Evolutionary conservation across 306 rosid genomes (phyloP).

Genomic region (Hippophae gyantsensis): DNA sequence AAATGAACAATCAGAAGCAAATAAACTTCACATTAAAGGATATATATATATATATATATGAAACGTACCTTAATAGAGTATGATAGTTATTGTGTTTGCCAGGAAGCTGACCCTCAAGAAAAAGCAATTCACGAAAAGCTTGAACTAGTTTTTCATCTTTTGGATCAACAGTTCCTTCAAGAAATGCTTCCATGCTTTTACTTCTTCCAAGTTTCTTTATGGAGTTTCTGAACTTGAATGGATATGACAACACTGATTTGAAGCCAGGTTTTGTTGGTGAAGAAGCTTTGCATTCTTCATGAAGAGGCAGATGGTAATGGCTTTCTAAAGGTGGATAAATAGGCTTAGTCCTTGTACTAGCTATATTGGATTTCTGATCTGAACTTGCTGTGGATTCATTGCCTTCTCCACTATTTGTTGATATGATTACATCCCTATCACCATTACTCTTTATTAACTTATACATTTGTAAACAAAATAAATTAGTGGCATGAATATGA

Average conservation of each 20-base stretch:
- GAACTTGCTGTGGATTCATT: constrained; percentile 19
- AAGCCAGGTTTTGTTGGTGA: constrained; percentile 18
- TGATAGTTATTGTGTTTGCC: constrained; percentile 70
- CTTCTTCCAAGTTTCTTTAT: constrained; percentile 36
- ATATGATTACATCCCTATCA: constrained; percentile 26
- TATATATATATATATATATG: neutral
- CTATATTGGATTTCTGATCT: constrained; percentile 8
- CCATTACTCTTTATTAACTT: constrained; percentile 13
- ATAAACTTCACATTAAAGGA: neutral
- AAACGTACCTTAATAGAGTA: constrained; percentile 62
- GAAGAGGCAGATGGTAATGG: constrained; percentile 41
- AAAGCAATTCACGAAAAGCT: constrained; percentile 49
- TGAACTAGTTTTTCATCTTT: constrained; percentile 51
- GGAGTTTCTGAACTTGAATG: constrained; percentile 21
- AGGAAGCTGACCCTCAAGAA: constrained; percentile 39
- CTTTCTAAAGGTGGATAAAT: constrained; percentile 65
- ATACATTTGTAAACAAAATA: constrained; percentile 21
- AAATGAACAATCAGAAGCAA: neutral
- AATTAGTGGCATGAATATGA: no score
- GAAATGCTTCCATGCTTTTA: constrained; percentile 33
- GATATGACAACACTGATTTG: constrained; percentile 33
- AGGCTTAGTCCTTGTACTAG: constrained; percentile 21
- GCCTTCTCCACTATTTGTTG: constrained; percentile 22
- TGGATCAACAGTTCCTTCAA: constrained; percentile 62
- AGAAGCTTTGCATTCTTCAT: constrained; percentile 7